Evolutionary conservation across 345 rosid species (phyloP).

Genomic region (Trapa bicornis): DNA sequence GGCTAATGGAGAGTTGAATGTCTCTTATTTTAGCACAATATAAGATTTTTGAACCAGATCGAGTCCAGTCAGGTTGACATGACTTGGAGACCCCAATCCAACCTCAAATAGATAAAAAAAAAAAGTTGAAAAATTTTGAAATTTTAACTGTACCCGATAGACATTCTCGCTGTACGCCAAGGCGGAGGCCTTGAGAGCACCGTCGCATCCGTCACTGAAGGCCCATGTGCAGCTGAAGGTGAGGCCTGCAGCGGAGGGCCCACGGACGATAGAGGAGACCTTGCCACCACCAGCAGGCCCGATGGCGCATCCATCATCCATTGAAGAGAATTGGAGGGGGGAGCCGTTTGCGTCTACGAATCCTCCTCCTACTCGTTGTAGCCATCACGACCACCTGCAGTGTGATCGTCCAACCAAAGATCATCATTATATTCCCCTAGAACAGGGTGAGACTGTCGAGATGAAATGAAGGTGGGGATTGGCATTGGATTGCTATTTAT

Average conservation of each 20-base stretch:
- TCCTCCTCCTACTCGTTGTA: not conserved
- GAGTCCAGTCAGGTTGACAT: no score
- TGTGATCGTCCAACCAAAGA: not conserved
- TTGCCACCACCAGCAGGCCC: conserved; percentile 16
- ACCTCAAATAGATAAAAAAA: no score
- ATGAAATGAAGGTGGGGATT: not conserved
- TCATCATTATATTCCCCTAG: not conserved
- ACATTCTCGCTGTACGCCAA: conserved; percentile 24
- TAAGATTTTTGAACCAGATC: no score
- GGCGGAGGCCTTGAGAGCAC: conserved; percentile 30
- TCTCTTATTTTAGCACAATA: no score
- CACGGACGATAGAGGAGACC: conserved; percentile 18
- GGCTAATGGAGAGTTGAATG: no score
- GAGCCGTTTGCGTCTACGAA: conserved; percentile 23
- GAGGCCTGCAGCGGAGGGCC: conserved; percentile 27
- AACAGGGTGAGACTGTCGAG: not conserved
- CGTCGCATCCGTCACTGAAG: conserved; percentile 27
- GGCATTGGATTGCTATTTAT: conserved; percentile 1
- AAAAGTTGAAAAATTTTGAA: no score
- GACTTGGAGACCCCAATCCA: no score
- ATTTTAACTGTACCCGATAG: conserved; percentile 19
- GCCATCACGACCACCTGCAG: not conserved
- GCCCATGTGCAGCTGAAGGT: conserved; percentile 41
- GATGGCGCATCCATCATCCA: conserved; percentile 30
- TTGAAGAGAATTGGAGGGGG: conserved; percentile 23